Evolutionary conservation across 2,329 filamentous ascomycete genomes (phyloP).

Genomic region (Phialophora expanda): DNA sequence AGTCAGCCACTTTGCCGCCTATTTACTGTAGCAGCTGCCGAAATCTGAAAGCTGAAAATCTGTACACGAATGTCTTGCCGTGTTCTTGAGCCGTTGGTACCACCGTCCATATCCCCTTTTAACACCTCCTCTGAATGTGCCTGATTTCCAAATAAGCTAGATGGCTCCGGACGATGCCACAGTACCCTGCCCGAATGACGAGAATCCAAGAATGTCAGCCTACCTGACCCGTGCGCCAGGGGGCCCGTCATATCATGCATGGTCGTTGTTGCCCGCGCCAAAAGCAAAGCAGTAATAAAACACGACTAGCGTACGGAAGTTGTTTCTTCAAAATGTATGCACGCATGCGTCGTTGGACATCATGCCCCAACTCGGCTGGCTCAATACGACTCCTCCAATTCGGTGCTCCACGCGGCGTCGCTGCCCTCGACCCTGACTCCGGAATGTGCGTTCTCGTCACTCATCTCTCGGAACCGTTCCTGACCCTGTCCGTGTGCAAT

Average conservation of each 20-base stretch:
- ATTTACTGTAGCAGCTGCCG: too few species aligned
- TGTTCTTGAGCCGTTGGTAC: too few species aligned
- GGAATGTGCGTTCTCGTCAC: slow-evolving; percentile 31
- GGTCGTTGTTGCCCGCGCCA: background rate
- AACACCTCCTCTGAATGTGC: too few species aligned
- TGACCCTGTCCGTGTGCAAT: slow-evolving; percentile 4
- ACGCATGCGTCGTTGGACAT: background rate
- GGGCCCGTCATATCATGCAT: background rate
- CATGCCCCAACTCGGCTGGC: background rate
- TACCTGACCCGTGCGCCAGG: background rate
- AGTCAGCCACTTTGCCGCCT: too few species aligned
- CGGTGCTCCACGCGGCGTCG: slow-evolving; percentile 39
- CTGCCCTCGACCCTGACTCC: slow-evolving; percentile 35
- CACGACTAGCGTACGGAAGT: background rate
- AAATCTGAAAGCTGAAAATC: too few species aligned
- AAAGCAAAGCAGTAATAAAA: slow-evolving; percentile 2
- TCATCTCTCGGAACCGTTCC: slow-evolving; percentile 30
- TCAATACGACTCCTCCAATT: slow-evolving; percentile 40
- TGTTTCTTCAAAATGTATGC: background rate
- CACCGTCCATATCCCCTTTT: too few species aligned
- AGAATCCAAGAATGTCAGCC: background rate
- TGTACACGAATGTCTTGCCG: too few species aligned
- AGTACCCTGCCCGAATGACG: background rate
- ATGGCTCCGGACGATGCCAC: too few species aligned
- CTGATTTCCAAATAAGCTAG: too few species aligned